Evolutionary conservation across 2,329 filamentous ascomycete species (phyloP).

Genomic region (Sarocladiaceae sp.): DNA sequence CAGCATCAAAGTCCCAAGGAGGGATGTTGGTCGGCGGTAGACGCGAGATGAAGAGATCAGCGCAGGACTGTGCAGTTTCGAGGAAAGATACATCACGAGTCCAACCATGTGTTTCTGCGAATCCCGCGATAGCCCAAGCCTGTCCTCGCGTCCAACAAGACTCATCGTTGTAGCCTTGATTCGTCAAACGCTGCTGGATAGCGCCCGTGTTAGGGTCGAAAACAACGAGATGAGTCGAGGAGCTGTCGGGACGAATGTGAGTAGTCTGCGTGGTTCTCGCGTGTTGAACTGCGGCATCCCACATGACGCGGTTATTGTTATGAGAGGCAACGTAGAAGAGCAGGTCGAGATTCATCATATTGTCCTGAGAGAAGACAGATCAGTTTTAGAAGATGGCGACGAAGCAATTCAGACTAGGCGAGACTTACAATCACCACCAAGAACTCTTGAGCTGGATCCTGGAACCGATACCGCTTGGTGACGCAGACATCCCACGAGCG

Average conservation of each 20-base stretch:
- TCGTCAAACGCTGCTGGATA: slow-evolving; percentile 35
- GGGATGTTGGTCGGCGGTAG: slow-evolving; percentile 29
- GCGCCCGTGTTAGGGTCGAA: slow-evolving; percentile 34
- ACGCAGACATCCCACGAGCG: slow-evolving; percentile 37
- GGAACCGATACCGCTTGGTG: slow-evolving; percentile 31
- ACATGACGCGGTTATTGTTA: slow-evolving; percentile 23
- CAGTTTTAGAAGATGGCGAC: neutral
- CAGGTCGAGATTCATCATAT: slow-evolving; percentile 36
- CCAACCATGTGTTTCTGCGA: slow-evolving; percentile 40
- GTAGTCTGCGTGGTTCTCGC: slow-evolving; percentile 30
- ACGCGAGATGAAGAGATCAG: slow-evolving; percentile 36
- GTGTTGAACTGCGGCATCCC: slow-evolving; percentile 30
- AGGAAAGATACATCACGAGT: slow-evolving; percentile 35
- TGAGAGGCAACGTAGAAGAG: slow-evolving; percentile 33
- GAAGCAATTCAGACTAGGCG: neutral
- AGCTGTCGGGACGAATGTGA: slow-evolving; percentile 31
- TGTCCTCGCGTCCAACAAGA: slow-evolving; percentile 43
- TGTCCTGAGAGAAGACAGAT: slow-evolving; percentile 20
- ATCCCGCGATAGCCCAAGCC: slow-evolving; percentile 42
- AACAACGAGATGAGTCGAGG: slow-evolving; percentile 37
- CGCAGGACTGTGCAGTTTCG: slow-evolving; percentile 33
- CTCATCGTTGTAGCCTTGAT: slow-evolving; percentile 37
- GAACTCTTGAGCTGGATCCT: slow-evolving; percentile 28
- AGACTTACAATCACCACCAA: slow-evolving; percentile 33
- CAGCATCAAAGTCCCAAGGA: slow-evolving; percentile 42